Conservation (phyloP, 2,329 filamentous ascomycete species). For the Neurospora sp. region DNA sequence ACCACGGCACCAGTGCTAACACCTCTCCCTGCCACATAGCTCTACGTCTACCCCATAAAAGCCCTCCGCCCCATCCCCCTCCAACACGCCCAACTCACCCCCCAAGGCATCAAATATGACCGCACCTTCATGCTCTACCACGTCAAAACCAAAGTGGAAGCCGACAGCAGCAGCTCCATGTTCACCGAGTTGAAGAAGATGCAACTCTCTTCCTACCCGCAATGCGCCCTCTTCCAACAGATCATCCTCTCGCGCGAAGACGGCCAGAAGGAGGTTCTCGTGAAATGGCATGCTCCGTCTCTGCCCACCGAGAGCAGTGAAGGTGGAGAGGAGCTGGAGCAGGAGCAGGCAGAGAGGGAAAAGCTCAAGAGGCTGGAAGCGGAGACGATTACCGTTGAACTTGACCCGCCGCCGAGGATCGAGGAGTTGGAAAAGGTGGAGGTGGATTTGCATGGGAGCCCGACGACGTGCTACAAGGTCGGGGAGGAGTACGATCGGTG, state of each 20-base stretch:
- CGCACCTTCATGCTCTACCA: slow-evolving; percentile 62
- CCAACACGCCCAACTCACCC: slow-evolving; percentile 40
- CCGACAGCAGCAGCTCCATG: slow-evolving; percentile 16
- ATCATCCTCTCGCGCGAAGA: slow-evolving; percentile 29
- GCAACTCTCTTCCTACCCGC: slow-evolving; percentile 46
- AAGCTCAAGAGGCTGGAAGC: not conserved
- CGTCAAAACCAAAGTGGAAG: slow-evolving; percentile 17
- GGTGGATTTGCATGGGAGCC: slow-evolving; percentile 50
- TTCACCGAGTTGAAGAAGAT: slow-evolving; percentile 42
- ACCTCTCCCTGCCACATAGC: slow-evolving; percentile 25
- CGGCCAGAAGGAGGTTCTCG: slow-evolving; percentile 24
- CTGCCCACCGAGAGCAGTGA: slow-evolving; percentile 23
- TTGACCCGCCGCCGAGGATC: not conserved
- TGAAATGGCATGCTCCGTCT: slow-evolving; percentile 29
- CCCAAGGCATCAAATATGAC: slow-evolving; percentile 57
- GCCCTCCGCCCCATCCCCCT: slow-evolving; percentile 54
- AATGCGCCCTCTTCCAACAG: slow-evolving; percentile 56
- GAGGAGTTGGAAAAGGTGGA: slow-evolving; percentile 33
- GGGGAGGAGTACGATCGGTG: slow-evolving; percentile 49
- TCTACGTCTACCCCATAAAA: slow-evolving; percentile 69
- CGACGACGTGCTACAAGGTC: slow-evolving; percentile 53
- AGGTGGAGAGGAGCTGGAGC: slow-evolving; percentile 18
- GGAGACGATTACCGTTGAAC: not conserved
- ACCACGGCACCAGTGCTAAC: not conserved
- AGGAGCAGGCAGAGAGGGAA: not conserved